phyloP scores from a whole-genome alignment of 2,329 filamentous ascomycete species.

The Raffaelea deltoideospora region DNA sequence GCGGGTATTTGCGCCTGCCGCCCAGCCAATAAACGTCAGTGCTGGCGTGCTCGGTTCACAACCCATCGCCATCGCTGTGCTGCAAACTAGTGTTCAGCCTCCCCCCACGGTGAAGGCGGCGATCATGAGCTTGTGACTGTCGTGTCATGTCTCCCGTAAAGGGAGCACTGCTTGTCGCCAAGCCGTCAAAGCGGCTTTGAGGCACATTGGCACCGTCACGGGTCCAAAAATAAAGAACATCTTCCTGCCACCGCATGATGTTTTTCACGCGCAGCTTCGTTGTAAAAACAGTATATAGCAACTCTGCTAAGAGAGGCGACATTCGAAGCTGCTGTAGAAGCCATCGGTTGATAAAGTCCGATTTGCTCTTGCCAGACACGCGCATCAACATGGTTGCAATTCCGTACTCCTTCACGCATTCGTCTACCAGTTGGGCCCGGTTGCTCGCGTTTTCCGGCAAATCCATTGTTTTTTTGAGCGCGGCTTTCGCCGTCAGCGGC shows the following conservation, averaged over 20 bases:
- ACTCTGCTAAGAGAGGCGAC: conserved; percentile 27
- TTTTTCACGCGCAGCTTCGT: conserved; percentile 17
- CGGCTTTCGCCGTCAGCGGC: conserved; percentile 25
- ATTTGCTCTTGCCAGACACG: conserved; percentile 20
- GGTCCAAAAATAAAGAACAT: conserved; percentile 25
- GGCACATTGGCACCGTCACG: conserved; percentile 14
- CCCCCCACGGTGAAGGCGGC: no score
- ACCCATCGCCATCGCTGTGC: no score
- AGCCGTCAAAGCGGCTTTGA: not conserved
- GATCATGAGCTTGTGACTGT: no score
- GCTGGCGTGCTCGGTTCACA: no score
- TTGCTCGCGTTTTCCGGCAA: conserved; percentile 21
- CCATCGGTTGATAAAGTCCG: conserved; percentile 36
- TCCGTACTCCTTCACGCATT: conserved; percentile 31
- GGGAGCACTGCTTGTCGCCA: conserved; percentile 1
- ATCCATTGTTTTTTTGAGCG: conserved; percentile 22
- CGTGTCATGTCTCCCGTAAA: no score
- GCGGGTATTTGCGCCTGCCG: no score
- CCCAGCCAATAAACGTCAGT: no score
- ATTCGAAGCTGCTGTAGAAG: conserved; percentile 33
- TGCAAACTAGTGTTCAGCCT: no score
- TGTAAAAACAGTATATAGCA: conserved; percentile 24
- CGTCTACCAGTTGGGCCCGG: conserved; percentile 19
- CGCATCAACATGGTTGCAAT: conserved; percentile 28
- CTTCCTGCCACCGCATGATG: conserved; percentile 23